These are phyloP conservation scores for Xylaria scruposa DNA, from an alignment of 495 filamentous ascomycete species.

Conservation along the genomic window DNA sequence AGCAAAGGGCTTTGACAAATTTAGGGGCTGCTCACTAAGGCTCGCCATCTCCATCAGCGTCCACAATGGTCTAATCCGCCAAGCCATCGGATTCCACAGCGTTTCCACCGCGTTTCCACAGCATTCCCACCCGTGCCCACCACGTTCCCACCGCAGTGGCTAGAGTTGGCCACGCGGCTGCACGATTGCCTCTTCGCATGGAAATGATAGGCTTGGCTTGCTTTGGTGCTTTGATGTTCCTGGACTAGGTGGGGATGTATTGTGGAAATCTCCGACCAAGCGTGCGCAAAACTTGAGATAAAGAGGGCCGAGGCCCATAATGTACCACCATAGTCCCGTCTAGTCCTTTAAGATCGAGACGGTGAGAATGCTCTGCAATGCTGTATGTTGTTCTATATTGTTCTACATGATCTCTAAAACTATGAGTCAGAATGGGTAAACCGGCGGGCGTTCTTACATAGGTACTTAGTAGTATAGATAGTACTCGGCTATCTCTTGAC, in stretches of 20 bases:
- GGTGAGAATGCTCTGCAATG: background rate
- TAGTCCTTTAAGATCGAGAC: background rate
- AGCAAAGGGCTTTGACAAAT: slow-evolving; percentile 18
- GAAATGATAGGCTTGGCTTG: slow-evolving; percentile 20
- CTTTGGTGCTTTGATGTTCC: background rate
- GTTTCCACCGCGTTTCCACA: background rate
- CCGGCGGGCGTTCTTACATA: background rate
- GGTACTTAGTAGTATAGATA: too few relatives aligned
- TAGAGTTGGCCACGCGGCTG: slow-evolving; percentile 17
- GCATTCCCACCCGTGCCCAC: background rate
- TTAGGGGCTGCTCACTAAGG: slow-evolving; percentile 22
- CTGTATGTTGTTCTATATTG: background rate
- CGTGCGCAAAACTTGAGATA: background rate
- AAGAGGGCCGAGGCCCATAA: slow-evolving; percentile 15
- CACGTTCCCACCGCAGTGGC: slow-evolving; percentile 17
- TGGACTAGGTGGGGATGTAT: slow-evolving; percentile 4
- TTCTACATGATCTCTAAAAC: background rate
- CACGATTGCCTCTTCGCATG: slow-evolving; percentile 18
- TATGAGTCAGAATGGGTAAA: background rate
- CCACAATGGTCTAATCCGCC: slow-evolving; percentile 3
- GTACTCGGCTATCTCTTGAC: slow-evolving; percentile 14
- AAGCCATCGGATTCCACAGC: slow-evolving; percentile 1
- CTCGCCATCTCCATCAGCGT: background rate
- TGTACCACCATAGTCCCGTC: background rate
- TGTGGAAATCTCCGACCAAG: slow-evolving; percentile 8